Evolutionary conservation across 805 yeast species (phyloP).

Genomic region (Candida insectalens): DNA sequence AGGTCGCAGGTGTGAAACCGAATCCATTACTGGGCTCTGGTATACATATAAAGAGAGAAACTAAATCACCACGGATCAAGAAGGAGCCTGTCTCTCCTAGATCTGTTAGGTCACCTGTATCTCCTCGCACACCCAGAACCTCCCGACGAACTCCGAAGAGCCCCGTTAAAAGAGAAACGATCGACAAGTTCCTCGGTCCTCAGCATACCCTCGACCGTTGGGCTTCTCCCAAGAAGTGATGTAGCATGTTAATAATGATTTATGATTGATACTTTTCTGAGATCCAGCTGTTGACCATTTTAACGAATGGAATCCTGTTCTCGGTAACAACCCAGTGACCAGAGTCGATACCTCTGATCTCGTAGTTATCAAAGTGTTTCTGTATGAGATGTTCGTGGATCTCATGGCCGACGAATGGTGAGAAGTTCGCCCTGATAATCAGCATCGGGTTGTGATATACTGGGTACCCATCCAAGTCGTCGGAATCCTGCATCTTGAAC

Average conservation of each 20-base stretch:
- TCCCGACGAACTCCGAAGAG: too few relatives aligned
- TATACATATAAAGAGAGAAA: too few relatives aligned
- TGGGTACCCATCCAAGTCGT: slow-evolving; percentile 19
- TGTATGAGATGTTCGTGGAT: slow-evolving; percentile 9
- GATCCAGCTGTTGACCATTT: slow-evolving; percentile 42
- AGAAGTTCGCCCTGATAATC: slow-evolving; percentile 67
- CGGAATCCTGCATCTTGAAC: slow-evolving; percentile 29
- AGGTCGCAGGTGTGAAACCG: not conserved
- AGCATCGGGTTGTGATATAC: slow-evolving; percentile 62
- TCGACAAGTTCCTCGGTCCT: not conserved
- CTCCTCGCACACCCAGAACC: too few relatives aligned
- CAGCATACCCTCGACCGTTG: not conserved
- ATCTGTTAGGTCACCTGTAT: too few relatives aligned
- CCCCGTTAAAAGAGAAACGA: not conserved
- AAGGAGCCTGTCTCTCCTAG: too few relatives aligned
- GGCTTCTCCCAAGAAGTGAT: not conserved
- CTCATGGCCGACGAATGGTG: slow-evolving; percentile 27
- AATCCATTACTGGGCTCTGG: too few relatives aligned
- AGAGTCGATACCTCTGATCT: slow-evolving; percentile 57
- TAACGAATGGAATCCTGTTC: slow-evolving; percentile 63
- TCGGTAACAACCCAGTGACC: slow-evolving; percentile 94
- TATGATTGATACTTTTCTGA: slow-evolving; percentile 2
- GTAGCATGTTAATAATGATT: not conserved
- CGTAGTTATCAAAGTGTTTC: slow-evolving; percentile 52
- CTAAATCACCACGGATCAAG: too few relatives aligned